Evolutionary conservation across 305 asterid genomes (phyloP), one percentile per base, ranked within the genome.

Genomic region (Vinca major): DNA sequence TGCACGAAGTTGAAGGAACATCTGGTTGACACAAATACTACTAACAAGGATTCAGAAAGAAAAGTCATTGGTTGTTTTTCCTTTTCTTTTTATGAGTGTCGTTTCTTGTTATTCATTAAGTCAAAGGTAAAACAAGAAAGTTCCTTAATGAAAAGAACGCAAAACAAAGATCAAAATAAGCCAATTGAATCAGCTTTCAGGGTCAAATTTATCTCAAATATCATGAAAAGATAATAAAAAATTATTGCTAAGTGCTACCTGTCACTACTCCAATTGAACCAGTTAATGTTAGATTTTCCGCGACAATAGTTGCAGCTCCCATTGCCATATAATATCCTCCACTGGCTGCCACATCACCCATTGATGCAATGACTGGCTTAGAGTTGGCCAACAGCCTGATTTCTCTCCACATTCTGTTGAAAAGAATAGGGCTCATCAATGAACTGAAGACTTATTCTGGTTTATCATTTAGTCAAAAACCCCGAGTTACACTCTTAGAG

Each of bases 321-420:
- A 91, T 91, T 69, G 97, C 92, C 96, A 91, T 89, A 77, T 91
- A 91, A 72, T 87, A 91, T 75, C 97, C 97, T 78, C 97, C 97
- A 83, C 97, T 91, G 63, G 97, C 97, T 74, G 97, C 97, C 80
- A 91, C 97, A 82, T 91, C 97, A 80, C 84, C 90, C 97, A 91
- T 91, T 71, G 96, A 91, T 76, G 93, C 93, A 71, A 91, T 69
- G 65, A 91, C 97, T 70, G 97, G 97, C 77, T 86, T 87, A 51
- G 89, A 76, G 71, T 84, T 86, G 66, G 96, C 93, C 81, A 91
- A 84, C 50, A 91, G 89, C 82, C 84, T 87, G 77, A 91, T 89
- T 84, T 91, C 97, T 78, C 97, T 89, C 97, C 97, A 91, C 96
- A 91, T 89, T 81, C 97, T 91, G 83, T 63, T 65, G 74, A 74